Evolutionary conservation across 352 stramenopile genomes (phyloP).

Genomic region (Phytophthora pistaciae): DNA sequence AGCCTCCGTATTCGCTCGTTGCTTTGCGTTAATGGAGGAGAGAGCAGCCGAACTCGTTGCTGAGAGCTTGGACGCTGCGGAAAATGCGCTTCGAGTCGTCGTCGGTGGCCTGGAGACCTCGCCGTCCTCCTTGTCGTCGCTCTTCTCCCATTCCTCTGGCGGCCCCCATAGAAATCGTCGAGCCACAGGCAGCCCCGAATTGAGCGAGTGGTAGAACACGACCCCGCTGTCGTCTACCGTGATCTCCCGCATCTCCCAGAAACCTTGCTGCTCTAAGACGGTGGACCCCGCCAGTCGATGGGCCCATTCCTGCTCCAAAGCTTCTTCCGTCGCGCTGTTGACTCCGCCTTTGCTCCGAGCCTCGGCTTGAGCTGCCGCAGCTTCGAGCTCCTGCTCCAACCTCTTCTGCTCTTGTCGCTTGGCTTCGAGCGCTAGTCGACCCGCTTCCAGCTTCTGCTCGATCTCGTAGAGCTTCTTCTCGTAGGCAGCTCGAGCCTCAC

Average conservation of each 20-base stretch:
- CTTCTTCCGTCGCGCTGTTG: conserved; percentile 19
- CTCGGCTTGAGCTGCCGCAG: conserved; percentile 36
- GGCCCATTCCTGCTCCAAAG: conserved; percentile 54
- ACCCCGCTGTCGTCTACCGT: conserved; percentile 54
- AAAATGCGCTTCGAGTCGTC: conserved; percentile 22
- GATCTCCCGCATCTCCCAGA: conserved; percentile 74
- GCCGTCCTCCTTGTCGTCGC: conserved; percentile 27
- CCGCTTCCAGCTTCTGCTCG: conserved; percentile 71
- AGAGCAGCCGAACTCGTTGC: conserved; percentile 1
- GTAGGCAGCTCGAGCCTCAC: conserved; percentile 54
- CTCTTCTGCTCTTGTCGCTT: conserved; percentile 75
- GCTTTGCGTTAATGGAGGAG: conserved; percentile 27
- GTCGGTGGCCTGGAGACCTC: conserved; percentile 8
- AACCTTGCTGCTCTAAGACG: conserved; percentile 53
- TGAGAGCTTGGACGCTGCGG: conserved; percentile 16
- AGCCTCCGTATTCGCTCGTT: conserved; percentile 34
- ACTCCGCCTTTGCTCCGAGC: conserved; percentile 32
- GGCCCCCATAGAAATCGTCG: conserved; percentile 64
- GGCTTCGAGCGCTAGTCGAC: conserved; percentile 58
- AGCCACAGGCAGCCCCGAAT: conserved; percentile 47
- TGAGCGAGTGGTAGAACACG: conserved; percentile 76
- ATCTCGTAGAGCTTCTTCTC: conserved; percentile 69
- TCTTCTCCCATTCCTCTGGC: conserved; percentile 43
- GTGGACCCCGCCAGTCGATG: conserved; percentile 51
- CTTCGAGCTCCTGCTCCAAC: conserved; percentile 60